Percentiles rank a stretch among this genome's conserved stretches.
These are phyloP conservation scores for Podospora comata DNA, from an alignment of 495 filamentous ascomycete genomes.

Conservation along the genomic window DNA sequence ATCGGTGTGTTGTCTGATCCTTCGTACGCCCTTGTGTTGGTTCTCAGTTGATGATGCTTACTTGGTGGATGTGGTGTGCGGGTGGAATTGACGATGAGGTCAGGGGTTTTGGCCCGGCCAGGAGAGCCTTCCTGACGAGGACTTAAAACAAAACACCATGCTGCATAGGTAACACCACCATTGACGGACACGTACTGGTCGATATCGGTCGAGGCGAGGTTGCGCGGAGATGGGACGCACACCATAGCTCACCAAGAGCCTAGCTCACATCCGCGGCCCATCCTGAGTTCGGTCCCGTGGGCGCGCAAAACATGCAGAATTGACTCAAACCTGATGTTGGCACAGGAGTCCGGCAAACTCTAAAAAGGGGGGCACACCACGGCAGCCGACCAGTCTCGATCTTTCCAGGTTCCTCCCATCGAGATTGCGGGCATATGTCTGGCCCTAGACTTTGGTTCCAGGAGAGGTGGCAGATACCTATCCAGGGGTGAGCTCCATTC, in stretches of 20 bases:
- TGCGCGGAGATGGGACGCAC: not conserved
- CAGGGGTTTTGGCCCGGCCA: not conserved
- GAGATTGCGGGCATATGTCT: not conserved
- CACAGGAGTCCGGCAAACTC: slow-evolving; percentile 7
- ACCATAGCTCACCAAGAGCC: not conserved
- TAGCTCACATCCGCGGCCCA: not conserved
- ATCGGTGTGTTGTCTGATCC: slow-evolving; percentile 6
- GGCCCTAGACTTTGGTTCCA: not conserved
- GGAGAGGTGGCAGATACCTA: not conserved
- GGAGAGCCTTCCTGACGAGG: not conserved
- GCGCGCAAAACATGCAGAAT: not conserved
- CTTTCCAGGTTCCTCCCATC: not conserved
- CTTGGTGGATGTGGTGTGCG: not conserved
- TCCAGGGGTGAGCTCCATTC: not conserved
- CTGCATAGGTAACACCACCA: not conserved
- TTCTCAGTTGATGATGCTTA: not conserved
- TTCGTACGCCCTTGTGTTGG: not conserved
- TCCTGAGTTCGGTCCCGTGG: not conserved
- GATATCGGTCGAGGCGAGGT: not conserved
- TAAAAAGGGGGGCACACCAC: not conserved
- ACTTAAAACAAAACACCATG: not conserved
- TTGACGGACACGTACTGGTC: not conserved
- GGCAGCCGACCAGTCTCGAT: not conserved
- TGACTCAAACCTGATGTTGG: slow-evolving; percentile 9
- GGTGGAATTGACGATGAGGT: not conserved